phyloP scores from a whole-genome alignment of 768 basidiomycete genomes.

The Phlebiopsis gigantea region DNA sequence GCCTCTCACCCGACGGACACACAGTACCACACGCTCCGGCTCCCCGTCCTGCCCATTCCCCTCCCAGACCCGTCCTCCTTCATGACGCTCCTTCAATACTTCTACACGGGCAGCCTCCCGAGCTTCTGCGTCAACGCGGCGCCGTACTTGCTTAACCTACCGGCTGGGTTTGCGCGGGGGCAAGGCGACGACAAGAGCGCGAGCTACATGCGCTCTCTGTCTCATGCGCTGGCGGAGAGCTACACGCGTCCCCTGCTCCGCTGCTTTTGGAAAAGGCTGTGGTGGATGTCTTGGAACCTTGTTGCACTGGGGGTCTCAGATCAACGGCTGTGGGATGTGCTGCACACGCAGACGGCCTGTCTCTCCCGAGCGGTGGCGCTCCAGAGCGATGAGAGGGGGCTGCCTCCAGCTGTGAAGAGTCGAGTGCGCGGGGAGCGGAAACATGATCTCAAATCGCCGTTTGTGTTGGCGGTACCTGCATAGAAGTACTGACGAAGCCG shows the following conservation, averaged over 20 bases:
- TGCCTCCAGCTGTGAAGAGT: too few species aligned
- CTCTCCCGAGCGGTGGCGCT: not conserved
- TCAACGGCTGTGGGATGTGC: slow-evolving; percentile 32
- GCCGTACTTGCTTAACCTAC: not conserved
- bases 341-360: slow-evolving; percentile 23
- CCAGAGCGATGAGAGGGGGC: not conserved
- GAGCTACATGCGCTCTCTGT: not conserved
- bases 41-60: not conserved
- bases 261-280: not conserved
- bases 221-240: not conserved
- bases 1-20: not conserved
- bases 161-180: not conserved
- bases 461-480: too few species aligned
- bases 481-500: too few species aligned
- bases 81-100: not conserved
- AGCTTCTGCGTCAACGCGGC: not conserved
- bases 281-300: slow-evolving; percentile 35
- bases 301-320: slow-evolving; percentile 43
- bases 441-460: too few species aligned
- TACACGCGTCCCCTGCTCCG: not conserved
- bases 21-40: not conserved
- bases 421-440: too few species aligned
- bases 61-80: not conserved
- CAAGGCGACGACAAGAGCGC: not conserved
- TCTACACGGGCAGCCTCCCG: not conserved